Evolutionary conservation across 306 rosid species (phyloP), one percentile per base, ranked within the genome.

Genomic region (Pterocarpus macrocarpus): DNA sequence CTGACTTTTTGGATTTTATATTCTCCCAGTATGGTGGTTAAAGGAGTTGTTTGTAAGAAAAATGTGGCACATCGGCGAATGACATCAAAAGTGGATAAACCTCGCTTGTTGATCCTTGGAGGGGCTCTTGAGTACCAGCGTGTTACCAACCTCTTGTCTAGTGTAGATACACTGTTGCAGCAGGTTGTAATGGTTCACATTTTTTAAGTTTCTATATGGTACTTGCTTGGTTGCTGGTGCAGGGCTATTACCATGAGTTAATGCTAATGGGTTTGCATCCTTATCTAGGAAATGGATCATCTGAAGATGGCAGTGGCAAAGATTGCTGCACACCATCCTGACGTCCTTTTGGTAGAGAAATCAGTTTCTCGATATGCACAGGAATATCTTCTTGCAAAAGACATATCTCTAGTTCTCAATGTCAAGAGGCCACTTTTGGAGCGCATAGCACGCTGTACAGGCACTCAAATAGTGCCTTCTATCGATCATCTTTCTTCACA

Each of bases 111-210:
- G 86, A 86, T 96, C 82, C 97, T 96, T 82, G 94, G 96, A 77
- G 99, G 99, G 62, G 99, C 99, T 84, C 98, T 96, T 64, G 99
- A 96, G 87, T 96, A 96, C 87, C 99, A 96, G 83, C 92, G 98
- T 56, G 96, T 96, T 65, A 76, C 94, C 65, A 92, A 89, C 79
- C 91, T 80, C 82, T 83, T 93, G 66, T 96, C 99, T 12, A 93
- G 99, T 90, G 92, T 96, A 72, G 98, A 93, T 91, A 93, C 99
- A 43, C 88, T 96, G 81, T 80, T 93, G 88, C 99, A 96, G 94
- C 99, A 96, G 99, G 99, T 96, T 93, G 76, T 80, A 70, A 58
- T 80, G 61, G 59, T 73, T 82, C 12, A 69, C 41, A 71, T 84
- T 79, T 89, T 76, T 69, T 41, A 32, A 49, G 52, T 47, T n/a